Evolutionary conservation across 2,329 filamentous ascomycete genomes (phyloP), one percentile per base, ranked within the genome.

Genomic region (Botrytis elliptica): DNA sequence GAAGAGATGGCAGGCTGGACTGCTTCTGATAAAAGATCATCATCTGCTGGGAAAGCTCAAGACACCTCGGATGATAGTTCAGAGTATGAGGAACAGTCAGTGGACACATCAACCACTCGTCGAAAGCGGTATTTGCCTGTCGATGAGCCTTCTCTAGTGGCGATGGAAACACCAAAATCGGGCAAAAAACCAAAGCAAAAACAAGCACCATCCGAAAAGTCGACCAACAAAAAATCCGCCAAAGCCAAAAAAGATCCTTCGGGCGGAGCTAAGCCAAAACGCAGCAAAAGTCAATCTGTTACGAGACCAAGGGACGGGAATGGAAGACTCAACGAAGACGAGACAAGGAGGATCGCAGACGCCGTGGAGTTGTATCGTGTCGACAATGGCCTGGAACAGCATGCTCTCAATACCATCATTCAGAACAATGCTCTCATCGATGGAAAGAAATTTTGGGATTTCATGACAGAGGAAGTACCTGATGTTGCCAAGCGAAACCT

Each of bases 401-500:
- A 77, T 33, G 78, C 86, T 40, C 78, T 89, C n/a, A 89, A 88
- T 72, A 82, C 83, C 9, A 77, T 87, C 74, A 83, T 86, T 29
- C 84, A 82, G 33, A 68, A 68, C 38, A 64, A 73, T n/a, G 74
- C 75, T 16, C 80, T 70, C 66, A 73, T 70, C 67, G 80, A 82
- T 22, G 74, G 73, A n/a, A 79, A 80, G 9, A 82, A 85, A 18
- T 83, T 91, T 14, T 90, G 88, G 88, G 78, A 81, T 25, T 77
- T 78, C 4, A 81, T 90, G n/a, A 82, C 82, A 63, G 82, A 83
- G 4, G 83, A 83, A 14, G 86, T 86, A 73, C 86, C 87, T 0
- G 81, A 85, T 64, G 84, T 88, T 18, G 83, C 84, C n/a, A 84
- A 86, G 18, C 84, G 86, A 74, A 88, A 87, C 77, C 80, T 90